Evolutionary conservation across 805 yeast species (phyloP), one percentile per base, ranked within the genome.

Genomic region (Clavispora asparagi): DNA sequence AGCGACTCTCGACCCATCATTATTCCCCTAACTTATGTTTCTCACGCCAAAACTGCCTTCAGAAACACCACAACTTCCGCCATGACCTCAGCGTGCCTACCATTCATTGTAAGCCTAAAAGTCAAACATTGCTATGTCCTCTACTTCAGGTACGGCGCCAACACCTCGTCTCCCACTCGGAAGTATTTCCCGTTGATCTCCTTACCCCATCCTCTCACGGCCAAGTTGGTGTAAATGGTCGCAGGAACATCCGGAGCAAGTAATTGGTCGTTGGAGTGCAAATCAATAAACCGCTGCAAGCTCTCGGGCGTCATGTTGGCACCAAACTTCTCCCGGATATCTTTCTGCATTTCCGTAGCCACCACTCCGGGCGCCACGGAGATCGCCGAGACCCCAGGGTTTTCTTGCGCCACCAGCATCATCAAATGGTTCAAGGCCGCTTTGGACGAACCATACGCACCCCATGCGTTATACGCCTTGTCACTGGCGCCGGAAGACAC

Each of bases 331-430:
- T 79, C 84, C 56, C 98, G 79, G 47, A 92, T 90, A 45, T 81
- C 83, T 7, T 53, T 62, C 67, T 94, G 98, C 98, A 94, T 92
- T 17, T 71, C 71, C 1, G 99, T 92, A 60, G 88, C 88, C 1
- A 94, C 97, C 1, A 89, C 95, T 4, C 99, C 98, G 0, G 98
- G 98, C 0, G 96, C 97, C 23, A 94, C 75, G 0, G 97, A 73
- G 10, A 90, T 67, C 4, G 85, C 71, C 31, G 68, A 64, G n/a
- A 89, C 66, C 4, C 55, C 60, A 1, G 73, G 68, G 60, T 86
- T 90, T 57, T 90, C 97, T 6, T 67, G 70, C 1, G 87, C 84
- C 13, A 92, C 62, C 12, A 87, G 79, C 40, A 68, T 59, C 7
- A 87, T 82, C 43, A 89, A 76, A 56, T 84, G 90, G 63, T 92